A percentile compares a stretch with the other conserved stretches of the same genome.
Conservation (phyloP, 306 rosid species). For the Macrotyloma uniflorum region DNA sequence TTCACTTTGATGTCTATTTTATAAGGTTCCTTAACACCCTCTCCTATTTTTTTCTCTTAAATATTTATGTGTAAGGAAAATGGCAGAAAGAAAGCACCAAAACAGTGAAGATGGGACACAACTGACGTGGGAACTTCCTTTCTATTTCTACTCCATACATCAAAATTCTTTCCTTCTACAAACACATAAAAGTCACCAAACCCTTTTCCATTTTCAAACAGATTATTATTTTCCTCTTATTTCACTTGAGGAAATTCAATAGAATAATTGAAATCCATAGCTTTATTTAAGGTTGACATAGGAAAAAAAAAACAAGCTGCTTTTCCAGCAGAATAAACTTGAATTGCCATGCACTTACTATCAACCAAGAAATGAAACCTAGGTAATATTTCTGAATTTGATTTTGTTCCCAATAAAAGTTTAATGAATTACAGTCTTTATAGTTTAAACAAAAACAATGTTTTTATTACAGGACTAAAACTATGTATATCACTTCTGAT, state of each 20-base stretch:
- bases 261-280: not conserved
- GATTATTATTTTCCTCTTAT: not conserved
- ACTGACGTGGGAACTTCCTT: constrained; percentile 1
- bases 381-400: too few relatives aligned
- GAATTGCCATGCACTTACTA: not conserved
- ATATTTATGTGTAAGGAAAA: not conserved
- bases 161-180: constrained; percentile 6
- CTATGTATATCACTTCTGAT: too few relatives aligned
- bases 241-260: not conserved
- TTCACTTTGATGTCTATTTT: not conserved
- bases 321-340: not conserved
- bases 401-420: too few relatives aligned
- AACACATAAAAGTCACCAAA: constrained; percentile 5
- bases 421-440: too few relatives aligned
- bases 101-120: constrained; percentile 13
- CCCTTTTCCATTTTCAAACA: constrained; percentile 32
- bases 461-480: too few relatives aligned
- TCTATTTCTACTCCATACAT: constrained; percentile 24
- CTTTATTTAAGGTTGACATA: constrained; percentile 14
- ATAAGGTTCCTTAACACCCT: not conserved
- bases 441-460: too few relatives aligned
- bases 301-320: not conserved
- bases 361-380: not conserved
- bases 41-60: not conserved
- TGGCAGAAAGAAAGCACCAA: not conserved